phyloP scores from a whole-genome alignment of 2,329 filamentous ascomycete genomes.

The Fusarium buharicum region DNA sequence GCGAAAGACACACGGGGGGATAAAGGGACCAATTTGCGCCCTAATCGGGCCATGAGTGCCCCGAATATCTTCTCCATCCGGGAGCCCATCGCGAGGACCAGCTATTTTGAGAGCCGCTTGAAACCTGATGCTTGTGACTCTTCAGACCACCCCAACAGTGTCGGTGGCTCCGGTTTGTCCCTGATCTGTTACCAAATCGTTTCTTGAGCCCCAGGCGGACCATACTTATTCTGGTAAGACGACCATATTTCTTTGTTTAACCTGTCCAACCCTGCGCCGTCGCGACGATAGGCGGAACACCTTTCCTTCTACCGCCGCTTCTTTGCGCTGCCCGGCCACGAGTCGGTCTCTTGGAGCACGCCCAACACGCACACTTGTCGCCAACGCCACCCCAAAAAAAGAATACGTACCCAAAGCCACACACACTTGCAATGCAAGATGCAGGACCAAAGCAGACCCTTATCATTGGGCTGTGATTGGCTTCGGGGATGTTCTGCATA shows the following conservation, averaged over 20 bases:
- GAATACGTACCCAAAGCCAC: conserved; percentile 31
- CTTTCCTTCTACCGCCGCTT: conserved; percentile 25
- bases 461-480: conserved; percentile 49
- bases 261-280: conserved; percentile 33
- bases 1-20: conserved; percentile 30
- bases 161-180: conserved; percentile 43
- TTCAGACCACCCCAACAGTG: conserved; percentile 7
- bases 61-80: conserved; percentile 17
- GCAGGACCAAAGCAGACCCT: conserved; percentile 35
- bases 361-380: conserved; percentile 15
- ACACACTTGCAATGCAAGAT: conserved; percentile 18
- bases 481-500: conserved; percentile 46
- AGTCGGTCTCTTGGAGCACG: conserved; percentile 31
- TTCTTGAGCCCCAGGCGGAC: conserved; percentile 33
- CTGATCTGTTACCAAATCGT: conserved; percentile 45
- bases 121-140: conserved; percentile 30
- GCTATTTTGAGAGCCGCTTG: conserved; percentile 32
- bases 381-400: conserved; percentile 40
- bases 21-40: conserved; percentile 29
- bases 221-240: conserved; percentile 36
- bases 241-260: conserved; percentile 35
- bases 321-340: conserved; percentile 25
- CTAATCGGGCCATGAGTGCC: conserved; percentile 25
- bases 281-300: conserved; percentile 18
- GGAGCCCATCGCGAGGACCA: neutral